Evolutionary conservation across 805 yeast species (phyloP), one percentile per base, ranked within the genome.

Genomic region (Metschnikowia peoriensis): DNA sequence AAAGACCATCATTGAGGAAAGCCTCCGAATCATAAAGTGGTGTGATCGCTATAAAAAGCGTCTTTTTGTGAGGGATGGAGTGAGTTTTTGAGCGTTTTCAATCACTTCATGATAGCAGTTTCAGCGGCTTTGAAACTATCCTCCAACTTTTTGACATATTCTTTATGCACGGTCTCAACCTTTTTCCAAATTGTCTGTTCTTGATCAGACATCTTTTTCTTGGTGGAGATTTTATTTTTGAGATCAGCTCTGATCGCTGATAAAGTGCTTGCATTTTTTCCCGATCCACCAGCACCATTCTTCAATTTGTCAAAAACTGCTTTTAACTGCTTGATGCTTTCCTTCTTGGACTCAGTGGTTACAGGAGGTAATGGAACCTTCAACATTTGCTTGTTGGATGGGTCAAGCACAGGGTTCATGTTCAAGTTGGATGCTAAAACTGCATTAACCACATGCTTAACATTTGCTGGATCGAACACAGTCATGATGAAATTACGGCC

Each of bases 391-490:
- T 85, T 83, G 65, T 87, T 88, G 49, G 81, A 73, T 1, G 88
- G 82, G 53, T 89, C 92, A 22, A 75, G 76, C 64, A 87, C 92
- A 1, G 98, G 96, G 54, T 85, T 89, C 76, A 93, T 69, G 62
- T 88, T 88, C 65, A 89, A 70, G 9, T 81, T 80, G 0, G 92
- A 76, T 1, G 81, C 86, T 54, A 89, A 67, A 16, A 93, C 83
- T 0, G 92, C 78, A 48, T 90, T 84, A 29, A 87, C 78, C 29
- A 93, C 80, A 54, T 80, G 77, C 60, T 89, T 86, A 39, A 83
- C 78, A 58, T 88, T 79, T 47, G 77, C 78, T 7, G 96, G 96
- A 63, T 93, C 97, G 67, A 86, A 93, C 1, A 91, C 92, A 0
- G 97, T 90, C n/a, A 93, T 81, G 34, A 81, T 69, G 48, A 89